phyloP scores from a whole-genome alignment of 2,329 filamentous ascomycete genomes.

The Aspergillus viridinutans region DNA sequence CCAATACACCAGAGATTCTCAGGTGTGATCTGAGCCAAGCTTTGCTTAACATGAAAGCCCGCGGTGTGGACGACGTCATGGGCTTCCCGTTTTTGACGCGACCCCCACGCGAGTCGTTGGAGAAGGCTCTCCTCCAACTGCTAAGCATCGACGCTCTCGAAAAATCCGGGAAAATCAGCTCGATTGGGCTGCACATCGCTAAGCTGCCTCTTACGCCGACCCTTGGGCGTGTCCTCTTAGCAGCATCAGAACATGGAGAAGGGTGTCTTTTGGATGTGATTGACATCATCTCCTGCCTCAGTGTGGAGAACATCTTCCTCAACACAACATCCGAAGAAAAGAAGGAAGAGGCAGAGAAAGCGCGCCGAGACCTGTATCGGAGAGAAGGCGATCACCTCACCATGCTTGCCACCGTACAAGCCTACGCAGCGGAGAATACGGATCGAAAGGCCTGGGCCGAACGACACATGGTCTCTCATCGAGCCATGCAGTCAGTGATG shows the following conservation, averaged over 20 bases:
- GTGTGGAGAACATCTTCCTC: slow-evolving; percentile 61
- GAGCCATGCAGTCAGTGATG: slow-evolving; percentile 64
- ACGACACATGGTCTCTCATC: slow-evolving; percentile 56
- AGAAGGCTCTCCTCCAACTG: slow-evolving; percentile 77
- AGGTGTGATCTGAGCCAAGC: slow-evolving; percentile 84
- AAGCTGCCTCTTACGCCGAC: slow-evolving; percentile 77
- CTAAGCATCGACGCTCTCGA: slow-evolving; percentile 72
- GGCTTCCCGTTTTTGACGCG: slow-evolving; percentile 81
- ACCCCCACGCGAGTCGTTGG: slow-evolving; percentile 71
- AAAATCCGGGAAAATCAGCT: slow-evolving; percentile 68
- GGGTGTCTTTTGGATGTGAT: slow-evolving; percentile 78
- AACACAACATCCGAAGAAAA: slow-evolving; percentile 57
- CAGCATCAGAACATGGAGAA: slow-evolving; percentile 65
- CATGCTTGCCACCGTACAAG: slow-evolving; percentile 56
- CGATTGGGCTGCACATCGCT: slow-evolving; percentile 71
- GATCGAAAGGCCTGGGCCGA: slow-evolving; percentile 60
- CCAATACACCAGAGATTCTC: slow-evolving; percentile 82
- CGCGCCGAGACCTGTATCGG: slow-evolving; percentile 53
- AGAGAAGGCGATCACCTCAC: slow-evolving; percentile 63
- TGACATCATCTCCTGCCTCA: slow-evolving; percentile 70
- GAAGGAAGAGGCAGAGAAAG: slow-evolving; percentile 54
- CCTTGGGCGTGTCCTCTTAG: slow-evolving; percentile 76
- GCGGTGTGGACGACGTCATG: slow-evolving; percentile 76
- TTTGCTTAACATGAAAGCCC: slow-evolving; percentile 87
- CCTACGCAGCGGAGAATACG: slow-evolving; percentile 54